These are phyloP conservation scores for Barnettozyma wickerhamii DNA, from an alignment of 805 yeast genomes.

Conservation along the genomic window DNA sequence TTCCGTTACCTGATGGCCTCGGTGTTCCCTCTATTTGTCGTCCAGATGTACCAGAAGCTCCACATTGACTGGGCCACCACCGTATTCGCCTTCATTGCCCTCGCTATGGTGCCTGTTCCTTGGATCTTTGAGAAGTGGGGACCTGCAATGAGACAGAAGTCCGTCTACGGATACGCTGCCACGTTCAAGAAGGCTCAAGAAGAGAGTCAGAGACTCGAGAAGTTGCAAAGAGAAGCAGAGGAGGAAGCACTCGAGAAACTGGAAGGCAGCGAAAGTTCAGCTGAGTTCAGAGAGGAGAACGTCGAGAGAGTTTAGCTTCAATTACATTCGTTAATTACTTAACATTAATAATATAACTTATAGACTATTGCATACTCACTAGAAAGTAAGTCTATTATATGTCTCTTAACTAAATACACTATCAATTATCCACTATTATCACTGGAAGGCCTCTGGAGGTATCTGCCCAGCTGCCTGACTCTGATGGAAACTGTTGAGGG, in stretches of 20 bases:
- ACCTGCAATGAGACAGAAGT: constrained; percentile 46
- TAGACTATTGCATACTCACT: too few species aligned
- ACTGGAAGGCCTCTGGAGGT: constrained; percentile 26
- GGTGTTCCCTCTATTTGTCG: constrained; percentile 79
- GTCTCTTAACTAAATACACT: too few species aligned
- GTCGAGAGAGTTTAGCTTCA: neutral
- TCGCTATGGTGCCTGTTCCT: constrained; percentile 72
- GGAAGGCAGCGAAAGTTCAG: neutral
- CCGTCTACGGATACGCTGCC: constrained; percentile 60
- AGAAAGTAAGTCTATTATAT: too few species aligned
- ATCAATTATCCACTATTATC: neutral
- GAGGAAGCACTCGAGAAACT: constrained; percentile 7
- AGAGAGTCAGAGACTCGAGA: constrained; percentile 26
- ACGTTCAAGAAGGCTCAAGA: constrained; percentile 34
- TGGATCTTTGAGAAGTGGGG: constrained; percentile 64
- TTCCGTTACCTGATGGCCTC: constrained; percentile 71
- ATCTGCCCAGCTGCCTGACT: constrained; percentile 35
- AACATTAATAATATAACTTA: too few species aligned
- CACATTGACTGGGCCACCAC: constrained; percentile 80
- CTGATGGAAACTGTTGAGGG: constrained; percentile 65
- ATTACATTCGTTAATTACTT: too few species aligned
- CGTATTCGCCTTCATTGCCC: constrained; percentile 55
- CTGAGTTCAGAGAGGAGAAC: neutral
- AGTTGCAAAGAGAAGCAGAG: constrained; percentile 15
- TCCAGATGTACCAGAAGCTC: constrained; percentile 73